Conservation (phyloP, 78 protist genomes). For the Dictyostelium brefeldianum region DNA sequence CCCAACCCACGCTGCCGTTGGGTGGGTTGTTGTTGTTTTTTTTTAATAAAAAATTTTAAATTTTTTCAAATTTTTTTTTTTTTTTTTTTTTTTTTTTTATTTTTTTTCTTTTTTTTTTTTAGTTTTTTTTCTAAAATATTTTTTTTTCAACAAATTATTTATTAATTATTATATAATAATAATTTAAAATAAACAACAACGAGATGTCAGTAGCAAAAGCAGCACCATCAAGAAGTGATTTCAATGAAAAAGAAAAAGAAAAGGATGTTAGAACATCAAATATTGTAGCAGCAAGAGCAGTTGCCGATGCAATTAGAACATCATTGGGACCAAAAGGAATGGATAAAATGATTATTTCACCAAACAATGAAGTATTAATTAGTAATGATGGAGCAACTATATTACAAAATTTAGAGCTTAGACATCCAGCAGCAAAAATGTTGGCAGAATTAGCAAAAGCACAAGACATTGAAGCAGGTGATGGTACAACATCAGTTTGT, state of each 20-base stretch:
- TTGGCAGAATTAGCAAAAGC: slow-evolving; percentile 98
- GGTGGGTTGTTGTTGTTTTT: background rate
- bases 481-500: slow-evolving; percentile 99
- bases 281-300: slow-evolving; percentile 91
- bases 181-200: background rate
- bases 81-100: slow-evolving; percentile 4
- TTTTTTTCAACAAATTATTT: background rate
- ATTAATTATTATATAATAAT: background rate
- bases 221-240: slow-evolving; percentile 66
- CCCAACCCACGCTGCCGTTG: too few species aligned
- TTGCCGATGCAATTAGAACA: slow-evolving; percentile 99
- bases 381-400: slow-evolving; percentile 99
- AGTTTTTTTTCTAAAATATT: background rate
- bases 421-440: slow-evolving; percentile 99
- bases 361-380: slow-evolving; percentile 96
- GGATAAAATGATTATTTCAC: slow-evolving; percentile 99
- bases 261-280: slow-evolving; percentile 85
- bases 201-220: background rate
- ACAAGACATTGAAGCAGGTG: slow-evolving; percentile 99
- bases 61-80: slow-evolving; percentile 3
- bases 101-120: background rate
- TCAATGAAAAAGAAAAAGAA: slow-evolving; percentile 75
- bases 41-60: background rate
- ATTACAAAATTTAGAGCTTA: slow-evolving; percentile 91
- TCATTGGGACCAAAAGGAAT: slow-evolving; percentile 99